A percentile compares a stretch with the other conserved stretches of the same genome.
These are phyloP conservation scores for Nothophoma quercina DNA, from an alignment of 2,329 filamentous ascomycete genomes.

Conservation along the genomic window DNA sequence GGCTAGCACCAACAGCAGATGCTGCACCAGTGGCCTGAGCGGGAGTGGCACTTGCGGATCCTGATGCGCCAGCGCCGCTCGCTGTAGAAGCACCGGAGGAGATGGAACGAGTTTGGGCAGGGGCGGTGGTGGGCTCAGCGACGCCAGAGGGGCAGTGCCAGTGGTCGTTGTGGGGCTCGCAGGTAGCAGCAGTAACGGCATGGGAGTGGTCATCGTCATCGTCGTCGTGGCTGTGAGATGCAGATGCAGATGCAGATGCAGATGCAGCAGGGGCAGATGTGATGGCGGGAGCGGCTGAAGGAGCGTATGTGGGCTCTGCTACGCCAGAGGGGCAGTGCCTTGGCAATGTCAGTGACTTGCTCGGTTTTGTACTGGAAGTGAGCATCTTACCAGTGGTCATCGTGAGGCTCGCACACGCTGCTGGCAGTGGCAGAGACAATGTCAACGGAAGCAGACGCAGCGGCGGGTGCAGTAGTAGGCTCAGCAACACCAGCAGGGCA, in stretches of 20 bases:
- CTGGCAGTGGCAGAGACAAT: slow-evolving; percentile 24
- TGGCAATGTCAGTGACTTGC: not conserved
- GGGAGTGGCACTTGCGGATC: slow-evolving; percentile 13
- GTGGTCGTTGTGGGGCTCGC: slow-evolving; percentile 37
- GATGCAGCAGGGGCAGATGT: slow-evolving; percentile 14
- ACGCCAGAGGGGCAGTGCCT: slow-evolving; percentile 31
- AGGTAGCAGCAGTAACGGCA: slow-evolving; percentile 35
- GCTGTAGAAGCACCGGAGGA: slow-evolving; percentile 12
- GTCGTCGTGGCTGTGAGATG: slow-evolving; percentile 25
- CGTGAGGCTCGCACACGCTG: slow-evolving; percentile 32
- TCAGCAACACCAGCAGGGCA: slow-evolving; percentile 22
- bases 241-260: slow-evolving; percentile 13
- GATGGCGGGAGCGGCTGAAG: slow-evolving; percentile 12
- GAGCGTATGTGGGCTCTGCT: slow-evolving; percentile 23
- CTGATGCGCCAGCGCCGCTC: slow-evolving; percentile 1
- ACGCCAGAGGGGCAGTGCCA: slow-evolving; percentile 40
- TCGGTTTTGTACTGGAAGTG: rapidly evolving
- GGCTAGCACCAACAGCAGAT: not conserved
- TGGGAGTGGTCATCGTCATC: slow-evolving; percentile 34
- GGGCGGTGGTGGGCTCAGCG: slow-evolving; percentile 31
- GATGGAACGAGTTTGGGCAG: slow-evolving; percentile 16
- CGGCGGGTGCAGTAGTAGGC: slow-evolving; percentile 18
- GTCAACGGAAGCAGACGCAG: slow-evolving; percentile 19
- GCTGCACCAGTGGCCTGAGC: slow-evolving; percentile 16
- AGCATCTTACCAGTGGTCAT: slow-evolving; percentile 32